These are phyloP conservation scores for Talaromyces amestolkiae DNA, from an alignment of 2,329 filamentous ascomycete species.

Conservation along the genomic window DNA sequence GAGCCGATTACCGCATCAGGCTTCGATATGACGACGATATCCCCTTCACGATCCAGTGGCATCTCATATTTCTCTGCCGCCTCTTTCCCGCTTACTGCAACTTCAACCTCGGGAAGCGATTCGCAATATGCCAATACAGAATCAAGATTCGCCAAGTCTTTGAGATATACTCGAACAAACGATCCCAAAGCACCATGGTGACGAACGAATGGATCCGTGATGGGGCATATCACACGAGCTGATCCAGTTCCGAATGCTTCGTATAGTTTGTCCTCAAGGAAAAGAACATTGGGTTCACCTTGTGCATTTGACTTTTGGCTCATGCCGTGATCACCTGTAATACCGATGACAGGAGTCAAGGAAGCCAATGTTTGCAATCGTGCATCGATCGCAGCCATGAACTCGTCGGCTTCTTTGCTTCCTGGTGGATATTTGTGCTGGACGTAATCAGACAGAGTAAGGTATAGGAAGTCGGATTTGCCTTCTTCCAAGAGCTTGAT, in stretches of 20 bases:
- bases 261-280: conserved; percentile 40
- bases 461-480: conserved; percentile 42
- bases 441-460: conserved; percentile 48
- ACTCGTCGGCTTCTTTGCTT: conserved; percentile 37
- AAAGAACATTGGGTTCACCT: conserved; percentile 41
- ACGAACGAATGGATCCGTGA: conserved; percentile 45
- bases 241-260: conserved; percentile 30
- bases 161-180: conserved; percentile 44
- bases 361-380: conserved; percentile 33
- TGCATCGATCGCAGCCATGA: conserved; percentile 37
- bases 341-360: conserved; percentile 38
- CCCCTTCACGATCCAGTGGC: conserved; percentile 42
- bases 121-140: conserved; percentile 32
- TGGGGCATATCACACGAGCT: conserved; percentile 45
- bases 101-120: conserved; percentile 34
- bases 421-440: conserved; percentile 46
- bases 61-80: conserved; percentile 39
- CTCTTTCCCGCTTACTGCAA: conserved; percentile 31
- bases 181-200: conserved; percentile 46
- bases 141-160: conserved; percentile 24
- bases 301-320: conserved; percentile 38
- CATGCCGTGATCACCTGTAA: conserved; percentile 48
- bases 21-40: conserved; percentile 42
- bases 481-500: conserved; percentile 42
- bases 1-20: conserved; percentile 40